phyloP scores from a whole-genome alignment of 805 yeast species.

The Saccharomycopsis malanga region DNA sequence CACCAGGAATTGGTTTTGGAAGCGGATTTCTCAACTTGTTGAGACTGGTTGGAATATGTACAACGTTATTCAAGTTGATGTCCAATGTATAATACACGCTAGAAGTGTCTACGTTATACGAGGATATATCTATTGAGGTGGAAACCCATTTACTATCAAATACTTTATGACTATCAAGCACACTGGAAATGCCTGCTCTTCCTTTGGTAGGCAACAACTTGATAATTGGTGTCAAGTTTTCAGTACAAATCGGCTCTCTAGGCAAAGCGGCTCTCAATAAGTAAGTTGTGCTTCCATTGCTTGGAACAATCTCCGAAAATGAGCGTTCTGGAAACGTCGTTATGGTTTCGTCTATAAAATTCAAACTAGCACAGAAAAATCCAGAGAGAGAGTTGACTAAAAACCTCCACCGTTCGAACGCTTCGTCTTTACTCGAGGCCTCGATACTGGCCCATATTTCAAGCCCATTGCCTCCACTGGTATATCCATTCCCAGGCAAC shows the following conservation, averaged over 20 bases:
- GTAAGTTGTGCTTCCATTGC: slow-evolving; percentile 27
- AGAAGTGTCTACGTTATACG: slow-evolving; percentile 38
- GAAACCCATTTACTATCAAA: slow-evolving; percentile 93
- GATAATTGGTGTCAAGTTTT: slow-evolving; percentile 88
- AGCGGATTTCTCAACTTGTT: slow-evolving; percentile 59
- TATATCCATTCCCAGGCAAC: slow-evolving; percentile 62
- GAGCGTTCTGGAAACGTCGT: slow-evolving; percentile 61
- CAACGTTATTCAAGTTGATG: slow-evolving; percentile 63
- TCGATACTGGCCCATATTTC: slow-evolving; percentile 86
- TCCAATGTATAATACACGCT: slow-evolving; percentile 48
- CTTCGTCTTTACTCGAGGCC: slow-evolving; percentile 47
- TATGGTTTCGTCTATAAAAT: slow-evolving; percentile 72
- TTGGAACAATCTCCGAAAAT: slow-evolving; percentile 26
- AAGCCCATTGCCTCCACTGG: slow-evolving; percentile 90
- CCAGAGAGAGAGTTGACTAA: slow-evolving; percentile 79
- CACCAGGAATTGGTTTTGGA: slow-evolving; percentile 72
- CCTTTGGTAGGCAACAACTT: slow-evolving; percentile 90
- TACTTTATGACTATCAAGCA: slow-evolving; percentile 83
- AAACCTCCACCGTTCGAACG: slow-evolving; percentile 59
- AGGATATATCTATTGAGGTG: slow-evolving; percentile 75
- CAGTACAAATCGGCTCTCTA: slow-evolving; percentile 93
- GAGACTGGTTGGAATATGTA: slow-evolving; percentile 63
- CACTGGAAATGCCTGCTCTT: slow-evolving; percentile 75
- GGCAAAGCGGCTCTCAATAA: slow-evolving; percentile 82
- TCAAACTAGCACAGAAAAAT: slow-evolving; percentile 88